Evolutionary conservation across 1,284 basidiomycete genomes (phyloP), one percentile per base, ranked within the genome.

Genomic region (Hemileia vastatrix): DNA sequence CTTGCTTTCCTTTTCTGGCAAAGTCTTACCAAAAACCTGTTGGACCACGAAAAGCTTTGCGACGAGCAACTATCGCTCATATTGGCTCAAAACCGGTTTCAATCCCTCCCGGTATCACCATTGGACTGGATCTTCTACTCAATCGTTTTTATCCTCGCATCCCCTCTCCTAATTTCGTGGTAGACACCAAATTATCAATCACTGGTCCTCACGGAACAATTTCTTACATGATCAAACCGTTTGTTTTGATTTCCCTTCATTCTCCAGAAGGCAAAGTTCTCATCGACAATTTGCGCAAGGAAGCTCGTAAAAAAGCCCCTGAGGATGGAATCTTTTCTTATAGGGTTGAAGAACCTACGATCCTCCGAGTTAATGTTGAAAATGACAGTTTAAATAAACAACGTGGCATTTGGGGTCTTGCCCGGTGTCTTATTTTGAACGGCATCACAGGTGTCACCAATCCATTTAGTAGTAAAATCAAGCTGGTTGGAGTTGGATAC

Each of bases 401-500:
- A 76, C 82, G 88, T 45, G 83, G 86, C 54, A 85, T 90, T 79
- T 98, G 94, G 94, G 94, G 94, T 9, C 83, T 90, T 47, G 94
- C 90, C 2, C 84, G 94, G 53, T 87, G 90, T 0, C 81, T 93
- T 64, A 86, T 96, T 72, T 79, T 82, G 67, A 98, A 98, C 73
- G 93, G 93, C 15, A 83, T 97, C 66, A 80, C 80, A 15, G 95
- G 95, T 54, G 92, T 97, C 78, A 86, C 88, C 1, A 82, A 86
- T 66, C 93, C 93, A 1, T 97, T 91, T 78, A 82, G 81, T 0
- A 81, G 89, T 6, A 84, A 88, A 11, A 77, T 98, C 19, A 86
- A 86, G 68, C 83, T 98, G 63, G 94, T 97, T 64, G 95, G 94
- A 40, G 93, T 98, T 45, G 94, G 94, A 1, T 98, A 92, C 78